Base-by-base conservation (phyloP, 2,329 filamentous ascomycete genomes). In the Hypomyces perniciosus region DNA sequence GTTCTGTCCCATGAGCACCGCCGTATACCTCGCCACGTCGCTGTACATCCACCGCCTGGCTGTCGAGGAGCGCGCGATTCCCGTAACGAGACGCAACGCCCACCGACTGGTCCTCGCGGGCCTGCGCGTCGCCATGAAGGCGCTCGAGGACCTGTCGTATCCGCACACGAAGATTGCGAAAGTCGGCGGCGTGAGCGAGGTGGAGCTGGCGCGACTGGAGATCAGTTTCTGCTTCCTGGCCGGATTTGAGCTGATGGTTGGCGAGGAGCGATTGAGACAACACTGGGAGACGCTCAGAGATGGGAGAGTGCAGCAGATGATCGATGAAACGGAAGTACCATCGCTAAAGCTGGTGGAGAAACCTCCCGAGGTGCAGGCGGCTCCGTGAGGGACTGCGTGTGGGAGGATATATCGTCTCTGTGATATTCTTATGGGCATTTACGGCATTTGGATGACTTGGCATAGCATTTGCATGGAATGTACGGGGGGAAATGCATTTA, bases 1-100 rank as follows among this genome's bases (percentile, higher is more conserved):
- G 52, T 96, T 87, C 72, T 97, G 92, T 63, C 91, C 93, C 4
- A 90, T 96, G 81, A 95, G 88, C 55, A 90, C 91, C 0, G 92
- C 86, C 27, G 92, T 97, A 8, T 96, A 96, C 70, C 83, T 99
- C 28, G 90, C 92, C 1, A 86, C 91, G 4, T 90, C 88, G 43
- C 76, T 87, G 7, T 97, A 96, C 71, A 92, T 96, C 57, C 85
- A 92, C 64, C 83, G 86, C 27, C 76, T 97, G 39, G 87, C 86
- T 0, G 83, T 92, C 9, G 77, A 85, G 41, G 88, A 95, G 64
- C 81, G 81, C 57, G 80, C 86, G 27, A 85, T 97, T 26, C 84
- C 85, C 1, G 86, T 96, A 6, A 95, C 90, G 3, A 78, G 80
- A 51, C 81, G 89, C 51, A 97, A 95, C 56, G 86, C 89, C 54